Base-by-base conservation (phyloP, 2,329 filamentous ascomycete species). In the Apiospora saccharicola region DNA sequence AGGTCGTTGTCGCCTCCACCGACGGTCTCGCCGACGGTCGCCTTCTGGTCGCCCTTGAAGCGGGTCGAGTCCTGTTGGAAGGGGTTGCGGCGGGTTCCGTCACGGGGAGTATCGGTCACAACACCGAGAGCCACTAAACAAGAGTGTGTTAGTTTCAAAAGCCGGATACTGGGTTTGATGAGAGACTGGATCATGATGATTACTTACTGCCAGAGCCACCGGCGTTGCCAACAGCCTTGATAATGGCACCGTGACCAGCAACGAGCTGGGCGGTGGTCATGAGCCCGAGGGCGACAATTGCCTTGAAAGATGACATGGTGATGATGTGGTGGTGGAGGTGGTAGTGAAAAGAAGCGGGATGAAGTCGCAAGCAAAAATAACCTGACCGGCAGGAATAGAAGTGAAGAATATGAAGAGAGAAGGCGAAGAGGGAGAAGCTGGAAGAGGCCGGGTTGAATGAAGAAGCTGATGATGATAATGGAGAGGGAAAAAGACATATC, bases 41-140 rank as follows among this genome's bases (percentile, higher is more conserved):
- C 85, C 16, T 85, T 87, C 19, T 85, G 80, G 51, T 82, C 83
- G 53, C 88, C 88, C 70, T 83, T 83, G 86, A 92, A 92, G 71
- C 89, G 88, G 70, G 90, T 92, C 69, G 86, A 85, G 75, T 92
- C 90, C 75, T 88, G 86, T 82, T 92, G 90, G 84, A 91, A 91
- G 67, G 90, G 90, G 69, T 86, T 82, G 73, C 90, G 86, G 16
- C 83, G 80, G 30, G 90, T 91, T 53, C 90, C 90, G 75, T 91
- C 89, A 73, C 90, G 90, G 53, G 90, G 90, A 69, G 89, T 91
- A 75, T 77, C 78, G 67, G 86, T 83, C 79, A 88, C 86, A 74
- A 92, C 79, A 72, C 83, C 85, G 4, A 87, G 81, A 24, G 82
- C 85, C 82, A 84, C 79, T 80, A 22, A 10, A 2, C 2, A 6